Percentiles rank a stretch among this genome's conserved stretches.
These are phyloP conservation scores for Alopecurus myosuroides DNA, from an alignment of 176 grass and related monocot genomes.

Conservation along the genomic window DNA sequence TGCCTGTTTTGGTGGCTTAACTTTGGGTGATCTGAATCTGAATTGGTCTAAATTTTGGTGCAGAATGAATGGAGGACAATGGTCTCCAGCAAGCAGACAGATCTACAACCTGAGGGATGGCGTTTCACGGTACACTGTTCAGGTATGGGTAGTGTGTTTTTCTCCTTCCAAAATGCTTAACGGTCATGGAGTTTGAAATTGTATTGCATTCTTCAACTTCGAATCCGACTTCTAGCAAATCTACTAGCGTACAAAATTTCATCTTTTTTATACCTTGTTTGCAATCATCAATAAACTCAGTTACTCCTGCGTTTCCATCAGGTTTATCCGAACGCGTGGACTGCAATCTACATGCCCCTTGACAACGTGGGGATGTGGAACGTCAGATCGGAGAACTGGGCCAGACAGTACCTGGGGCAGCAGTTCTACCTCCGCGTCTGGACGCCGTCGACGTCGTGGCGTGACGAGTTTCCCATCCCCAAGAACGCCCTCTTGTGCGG, in stretches of 20 bases:
- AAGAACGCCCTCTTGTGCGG: conserved; percentile 90
- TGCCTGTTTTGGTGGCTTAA: neutral
- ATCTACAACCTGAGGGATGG: conserved; percentile 77
- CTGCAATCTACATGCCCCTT: conserved; percentile 79
- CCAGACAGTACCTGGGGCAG: conserved; percentile 82
- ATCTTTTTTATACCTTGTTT: neutral
- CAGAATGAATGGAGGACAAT: conserved; percentile 88
- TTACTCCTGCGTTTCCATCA: conserved; percentile 30
- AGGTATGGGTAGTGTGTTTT: conserved; percentile 35
- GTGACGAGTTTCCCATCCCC: conserved; percentile 79
- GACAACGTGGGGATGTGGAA: conserved; percentile 98
- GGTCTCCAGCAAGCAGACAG: conserved; percentile 69
- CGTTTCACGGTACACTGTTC: conserved; percentile 73
- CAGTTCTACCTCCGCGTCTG: conserved; percentile 90
- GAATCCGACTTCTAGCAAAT: neutral
- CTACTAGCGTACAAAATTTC: neutral
- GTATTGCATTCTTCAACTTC: neutral
- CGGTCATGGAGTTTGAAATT: neutral
- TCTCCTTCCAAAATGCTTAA: neutral
- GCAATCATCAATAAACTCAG: neutral
- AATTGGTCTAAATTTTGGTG: neutral
- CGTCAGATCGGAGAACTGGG: conserved; percentile 75
- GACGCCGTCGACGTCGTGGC: conserved; percentile 72
- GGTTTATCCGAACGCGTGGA: conserved; percentile 89
- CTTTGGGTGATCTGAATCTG: neutral